Evolutionary conservation across 495 filamentous ascomycete species (phyloP).

Genomic region (Immersiella caudata): DNA sequence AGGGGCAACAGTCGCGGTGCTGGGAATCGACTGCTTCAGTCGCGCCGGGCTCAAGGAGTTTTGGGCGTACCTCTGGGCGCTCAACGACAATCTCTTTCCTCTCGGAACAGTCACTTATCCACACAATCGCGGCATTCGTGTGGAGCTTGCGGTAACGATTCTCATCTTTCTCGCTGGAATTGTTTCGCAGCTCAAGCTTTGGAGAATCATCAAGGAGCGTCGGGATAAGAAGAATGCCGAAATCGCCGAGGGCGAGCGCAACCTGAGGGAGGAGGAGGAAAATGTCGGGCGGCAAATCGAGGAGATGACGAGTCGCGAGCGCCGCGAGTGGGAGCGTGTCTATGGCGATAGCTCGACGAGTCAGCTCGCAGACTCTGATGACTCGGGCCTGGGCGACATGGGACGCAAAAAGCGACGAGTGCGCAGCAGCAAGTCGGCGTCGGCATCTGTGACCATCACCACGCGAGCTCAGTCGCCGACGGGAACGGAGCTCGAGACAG

Average conservation of each 20-base stretch:
- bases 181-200: slow-evolving; percentile 82
- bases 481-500: slow-evolving; percentile 38
- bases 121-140: slow-evolving; percentile 80
- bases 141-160: slow-evolving; percentile 79
- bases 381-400: slow-evolving; percentile 58
- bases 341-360: slow-evolving; percentile 60
- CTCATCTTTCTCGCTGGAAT: slow-evolving; percentile 74
- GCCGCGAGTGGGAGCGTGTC: slow-evolving; percentile 76
- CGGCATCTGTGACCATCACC: slow-evolving; percentile 27
- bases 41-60: slow-evolving; percentile 91
- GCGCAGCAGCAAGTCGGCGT: slow-evolving; percentile 39
- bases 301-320: slow-evolving; percentile 65
- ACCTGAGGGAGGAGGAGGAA: slow-evolving; percentile 70
- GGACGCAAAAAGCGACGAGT: slow-evolving; percentile 53
- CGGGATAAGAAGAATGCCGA: slow-evolving; percentile 63
- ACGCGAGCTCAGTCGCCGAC: slow-evolving; percentile 22
- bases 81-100: slow-evolving; percentile 82
- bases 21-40: slow-evolving; percentile 92
- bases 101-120: slow-evolving; percentile 76
- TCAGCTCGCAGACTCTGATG: slow-evolving; percentile 35
- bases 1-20: slow-evolving; percentile 73
- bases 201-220: slow-evolving; percentile 81
- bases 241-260: slow-evolving; percentile 57
- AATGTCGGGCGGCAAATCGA: slow-evolving; percentile 69
- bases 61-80: slow-evolving; percentile 89